Conservation (phyloP, 179 eudicot genomes). For the Beta corolliflora region DNA sequence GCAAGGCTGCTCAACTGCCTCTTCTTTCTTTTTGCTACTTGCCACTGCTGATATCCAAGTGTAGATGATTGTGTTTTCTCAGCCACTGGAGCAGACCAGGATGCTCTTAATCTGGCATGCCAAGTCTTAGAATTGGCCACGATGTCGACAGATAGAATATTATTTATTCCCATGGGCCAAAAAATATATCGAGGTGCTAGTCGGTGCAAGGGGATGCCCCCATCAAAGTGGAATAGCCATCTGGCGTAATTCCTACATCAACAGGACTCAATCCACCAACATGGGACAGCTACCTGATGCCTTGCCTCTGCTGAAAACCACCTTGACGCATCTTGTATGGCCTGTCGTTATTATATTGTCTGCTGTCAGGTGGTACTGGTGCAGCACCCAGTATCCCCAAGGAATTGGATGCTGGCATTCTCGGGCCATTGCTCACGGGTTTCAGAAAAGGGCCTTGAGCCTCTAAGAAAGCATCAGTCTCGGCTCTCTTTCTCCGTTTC, state of each 20-base stretch:
- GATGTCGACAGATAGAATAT: conserved; percentile 16
- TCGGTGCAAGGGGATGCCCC: conserved; percentile 28
- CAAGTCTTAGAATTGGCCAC: conserved; percentile 20
- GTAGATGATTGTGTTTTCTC: conserved; percentile 1
- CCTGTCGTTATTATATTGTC: conserved; percentile 51
- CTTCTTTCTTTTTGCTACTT: conserved; percentile 20
- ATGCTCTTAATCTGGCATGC: conserved; percentile 26
- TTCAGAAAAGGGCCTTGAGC: conserved; percentile 52
- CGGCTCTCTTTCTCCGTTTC: conserved; percentile 82
- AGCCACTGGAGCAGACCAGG: conserved; percentile 26
- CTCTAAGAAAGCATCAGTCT: conserved; percentile 60
- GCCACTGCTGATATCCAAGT: conserved; percentile 21
- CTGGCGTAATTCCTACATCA: conserved; percentile 13
- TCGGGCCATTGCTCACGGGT: conserved; percentile 48
- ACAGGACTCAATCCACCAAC: conserved; percentile 17
- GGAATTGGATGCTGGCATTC: conserved; percentile 55
- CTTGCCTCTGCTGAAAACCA: conserved; percentile 56
- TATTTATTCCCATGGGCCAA: conserved; percentile 36
- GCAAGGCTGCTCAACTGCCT: conserved; percentile 29
- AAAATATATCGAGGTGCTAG: conserved; percentile 30
- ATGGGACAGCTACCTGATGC: conserved; percentile 43
- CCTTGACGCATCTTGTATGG: conserved; percentile 59
- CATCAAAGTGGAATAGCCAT: conserved; percentile 21
- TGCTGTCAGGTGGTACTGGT: conserved; percentile 74
- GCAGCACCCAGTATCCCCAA: conserved; percentile 89